Base-by-base conservation (phyloP, 371 early-diverging fungal genomes). In the Thermomucor indicae-seudaticae region DNA sequence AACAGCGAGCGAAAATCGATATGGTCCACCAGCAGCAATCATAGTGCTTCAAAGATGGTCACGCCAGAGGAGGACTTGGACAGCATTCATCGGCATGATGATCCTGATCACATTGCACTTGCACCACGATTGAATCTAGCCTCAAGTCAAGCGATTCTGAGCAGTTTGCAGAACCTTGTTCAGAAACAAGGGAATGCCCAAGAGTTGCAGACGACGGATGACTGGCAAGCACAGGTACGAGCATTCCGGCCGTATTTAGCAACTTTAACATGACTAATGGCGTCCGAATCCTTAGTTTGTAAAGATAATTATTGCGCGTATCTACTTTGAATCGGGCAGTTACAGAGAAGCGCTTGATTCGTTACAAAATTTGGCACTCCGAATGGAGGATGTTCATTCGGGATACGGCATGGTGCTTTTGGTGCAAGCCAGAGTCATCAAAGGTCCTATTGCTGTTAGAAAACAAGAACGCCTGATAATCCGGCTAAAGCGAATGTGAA, bases 401-500 rank as follows among this genome's bases (percentile, higher is more conserved):
- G 84, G 84, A 27, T 80, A 83, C 58, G 76, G 72, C 17, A 66
- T 83, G 49, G 71, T 71, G 22, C 55, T 81, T 23, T 49, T 79
- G 5, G 62, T 74, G 5, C 75, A 72, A 45, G 76, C 78, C 28
- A 54, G 78, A 34, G 66, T 70, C 0, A 65, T 81, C 38, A 81
- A 79, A 56, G 84, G 81, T 59, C 27, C 24, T 16, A 19, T 22
- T 22, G 39, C 29, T 29, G 25, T 17, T 22, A 14, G 24, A 12
- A 23, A 2, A 31, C n/a, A 62, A 66, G 62, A 16, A 57, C n/a
- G n/a, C n/a, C n/a, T n/a, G n/a, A n/a, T n/a, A n/a, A n/a, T n/a
- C n/a, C n/a, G n/a, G n/a, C n/a, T n/a, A n/a, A n/a, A n/a, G n/a
- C n/a, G n/a, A n/a, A n/a, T n/a, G 62, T 41, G 45, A 4, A 8